Evolutionary conservation across 768 basidiomycete species (phyloP), one percentile per base, ranked within the genome.

Genomic region (Phylloporus rhodoxanthus): DNA sequence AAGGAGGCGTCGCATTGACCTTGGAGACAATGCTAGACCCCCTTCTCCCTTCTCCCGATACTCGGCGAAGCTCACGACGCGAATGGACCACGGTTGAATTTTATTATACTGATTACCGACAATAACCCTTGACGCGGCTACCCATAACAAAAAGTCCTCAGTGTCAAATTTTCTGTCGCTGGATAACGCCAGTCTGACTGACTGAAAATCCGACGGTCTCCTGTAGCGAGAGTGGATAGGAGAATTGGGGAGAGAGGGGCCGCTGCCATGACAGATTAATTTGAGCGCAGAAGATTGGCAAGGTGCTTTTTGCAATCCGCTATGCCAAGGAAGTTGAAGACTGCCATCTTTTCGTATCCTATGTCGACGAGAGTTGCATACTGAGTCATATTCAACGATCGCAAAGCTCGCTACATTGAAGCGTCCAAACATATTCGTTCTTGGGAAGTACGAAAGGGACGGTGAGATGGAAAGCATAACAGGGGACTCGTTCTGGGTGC

Each of bases 401-500:
- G 79, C 78, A 55, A 94, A 80, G 14, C 83, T 88, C 8, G 93
- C 85, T 23, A 87, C 85, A 62, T 93, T 92, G 78, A 94, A 89
- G 21, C 88, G 85, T 63, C 95, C 92, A 59, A 96, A 58, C 84
- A 86, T 58, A 86, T 77, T 38, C 76, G 76, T 63, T 93, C 88
- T 65, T 85, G 79, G 8, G 80, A 75, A 32, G 72, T 70, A 45
- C 86, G 78, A 21, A 87, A 78, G 19, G 89, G 77, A 26, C 81
- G 84, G 68, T 5, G 76, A 70, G 47, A 94, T 73, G 33, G 85
- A 82, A 50, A 94, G 75, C 28, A 93, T 75, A 47, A 91, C 80
- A 2, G 91, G 89, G 15, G 88, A 92, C 63, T 93, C 90, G 63
- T 93, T 92, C 58, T 90, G 89, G 7, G 79, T 79, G 48, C 92